phyloP scores from a whole-genome alignment of 345 rosid species.

The Noccaea bulbosa region DNA sequence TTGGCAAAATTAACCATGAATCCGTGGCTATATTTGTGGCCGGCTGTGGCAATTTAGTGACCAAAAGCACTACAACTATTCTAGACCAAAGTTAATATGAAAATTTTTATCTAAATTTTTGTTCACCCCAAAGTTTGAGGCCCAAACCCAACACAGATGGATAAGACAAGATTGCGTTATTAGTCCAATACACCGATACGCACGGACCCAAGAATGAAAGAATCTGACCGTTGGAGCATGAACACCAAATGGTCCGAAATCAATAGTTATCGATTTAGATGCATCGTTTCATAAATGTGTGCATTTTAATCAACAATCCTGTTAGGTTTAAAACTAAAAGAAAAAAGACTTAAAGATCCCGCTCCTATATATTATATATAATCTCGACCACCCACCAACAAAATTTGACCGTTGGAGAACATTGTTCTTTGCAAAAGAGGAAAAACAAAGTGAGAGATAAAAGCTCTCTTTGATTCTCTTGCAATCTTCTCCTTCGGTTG shows the following conservation, averaged over 20 bases:
- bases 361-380: constrained; percentile 19
- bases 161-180: too few relatives aligned
- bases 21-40: too few relatives aligned
- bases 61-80: too few relatives aligned
- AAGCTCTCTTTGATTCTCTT: constrained; percentile 23
- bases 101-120: too few relatives aligned
- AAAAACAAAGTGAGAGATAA: not conserved
- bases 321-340: not conserved
- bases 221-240: constrained; percentile 33
- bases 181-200: too few relatives aligned
- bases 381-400: not conserved
- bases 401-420: constrained; percentile 45
- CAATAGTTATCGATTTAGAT: not conserved
- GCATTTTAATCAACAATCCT: not conserved
- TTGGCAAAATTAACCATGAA: too few relatives aligned
- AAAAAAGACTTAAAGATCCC: not conserved
- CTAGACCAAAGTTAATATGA: too few relatives aligned
- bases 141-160: too few relatives aligned
- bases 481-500: constrained; percentile 28
- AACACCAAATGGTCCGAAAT: not conserved
- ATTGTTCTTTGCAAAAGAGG: constrained; percentile 9
- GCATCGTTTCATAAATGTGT: constrained; percentile 12
- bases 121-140: too few relatives aligned
- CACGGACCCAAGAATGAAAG: not conserved
- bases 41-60: too few relatives aligned